Conservation (phyloP, 768 basidiomycete species). For the Phanerodontia chrysosporium region DNA sequence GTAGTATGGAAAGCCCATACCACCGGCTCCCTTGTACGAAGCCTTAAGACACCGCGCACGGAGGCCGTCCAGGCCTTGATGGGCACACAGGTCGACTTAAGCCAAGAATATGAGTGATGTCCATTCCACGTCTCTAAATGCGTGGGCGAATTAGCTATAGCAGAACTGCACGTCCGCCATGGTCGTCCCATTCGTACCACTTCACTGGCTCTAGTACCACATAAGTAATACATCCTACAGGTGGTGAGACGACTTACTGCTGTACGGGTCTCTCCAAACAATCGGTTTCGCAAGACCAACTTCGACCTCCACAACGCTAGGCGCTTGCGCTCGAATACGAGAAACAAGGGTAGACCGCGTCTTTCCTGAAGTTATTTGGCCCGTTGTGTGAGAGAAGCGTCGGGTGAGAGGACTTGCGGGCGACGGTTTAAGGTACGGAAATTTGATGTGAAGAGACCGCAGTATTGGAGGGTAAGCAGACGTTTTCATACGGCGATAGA, state of each 20-base stretch:
- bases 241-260: neutral
- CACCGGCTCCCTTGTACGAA: too few species aligned
- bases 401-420: too few species aligned
- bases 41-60: too few species aligned
- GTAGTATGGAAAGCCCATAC: too few species aligned
- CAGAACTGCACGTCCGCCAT: neutral
- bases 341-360: neutral
- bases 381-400: neutral
- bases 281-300: neutral
- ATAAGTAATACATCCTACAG: too few species aligned
- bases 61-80: too few species aligned
- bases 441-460: neutral
- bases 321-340: neutral
- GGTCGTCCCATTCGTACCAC: conserved; percentile 8
- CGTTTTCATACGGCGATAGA: neutral
- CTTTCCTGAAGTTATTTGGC: neutral
- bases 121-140: too few species aligned
- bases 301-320: neutral
- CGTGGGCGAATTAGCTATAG: neutral
- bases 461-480: neutral
- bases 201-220: neutral
- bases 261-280: conserved; percentile 6
- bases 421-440: too few species aligned
- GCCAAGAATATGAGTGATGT: too few species aligned
- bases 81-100: too few species aligned